Evolutionary conservation across 2,329 filamentous ascomycete genomes (phyloP).

Genomic region (Claviceps sp.): DNA sequence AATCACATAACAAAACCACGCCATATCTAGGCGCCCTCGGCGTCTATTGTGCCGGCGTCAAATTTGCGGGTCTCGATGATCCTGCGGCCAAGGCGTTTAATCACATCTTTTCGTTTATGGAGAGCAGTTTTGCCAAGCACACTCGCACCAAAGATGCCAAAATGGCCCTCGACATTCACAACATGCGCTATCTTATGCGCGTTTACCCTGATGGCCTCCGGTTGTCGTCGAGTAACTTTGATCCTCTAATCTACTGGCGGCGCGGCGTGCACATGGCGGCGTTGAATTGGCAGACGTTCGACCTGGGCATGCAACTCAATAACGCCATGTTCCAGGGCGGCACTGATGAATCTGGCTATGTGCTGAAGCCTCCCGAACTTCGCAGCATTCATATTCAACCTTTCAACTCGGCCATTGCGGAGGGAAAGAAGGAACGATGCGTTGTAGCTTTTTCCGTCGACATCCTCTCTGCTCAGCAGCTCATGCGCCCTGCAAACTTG

Average conservation of each 20-base stretch:
- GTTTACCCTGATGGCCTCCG: constrained; percentile 81
- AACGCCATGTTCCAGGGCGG: constrained; percentile 94
- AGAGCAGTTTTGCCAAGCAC: constrained; percentile 72
- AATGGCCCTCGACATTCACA: constrained; percentile 72
- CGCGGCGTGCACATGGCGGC: constrained; percentile 96
- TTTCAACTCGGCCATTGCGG: constrained; percentile 33
- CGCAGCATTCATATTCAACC: constrained; percentile 54
- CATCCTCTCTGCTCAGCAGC: constrained; percentile 85
- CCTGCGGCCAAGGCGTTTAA: constrained; percentile 76
- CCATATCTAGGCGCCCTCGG: constrained; percentile 73
- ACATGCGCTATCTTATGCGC: constrained; percentile 81
- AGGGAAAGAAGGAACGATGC: constrained; percentile 62
- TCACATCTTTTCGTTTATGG: constrained; percentile 91
- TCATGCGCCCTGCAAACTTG: constrained; percentile 68
- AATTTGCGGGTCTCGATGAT: constrained; percentile 68
- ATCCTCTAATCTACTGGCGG: constrained; percentile 86
- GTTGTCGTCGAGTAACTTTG: constrained; percentile 83
- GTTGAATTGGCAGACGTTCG: constrained; percentile 96
- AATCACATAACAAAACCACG: constrained; percentile 71
- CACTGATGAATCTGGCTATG: constrained; percentile 77
- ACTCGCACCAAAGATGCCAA: constrained; percentile 66
- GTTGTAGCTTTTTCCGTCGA: constrained; percentile 75
- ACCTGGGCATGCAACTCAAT: constrained; percentile 90
- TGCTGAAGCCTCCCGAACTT: constrained; percentile 80
- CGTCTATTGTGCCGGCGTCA: constrained; percentile 61